Conservation (phyloP, 805 yeast species). For the Lipomyces japonicus region DNA sequence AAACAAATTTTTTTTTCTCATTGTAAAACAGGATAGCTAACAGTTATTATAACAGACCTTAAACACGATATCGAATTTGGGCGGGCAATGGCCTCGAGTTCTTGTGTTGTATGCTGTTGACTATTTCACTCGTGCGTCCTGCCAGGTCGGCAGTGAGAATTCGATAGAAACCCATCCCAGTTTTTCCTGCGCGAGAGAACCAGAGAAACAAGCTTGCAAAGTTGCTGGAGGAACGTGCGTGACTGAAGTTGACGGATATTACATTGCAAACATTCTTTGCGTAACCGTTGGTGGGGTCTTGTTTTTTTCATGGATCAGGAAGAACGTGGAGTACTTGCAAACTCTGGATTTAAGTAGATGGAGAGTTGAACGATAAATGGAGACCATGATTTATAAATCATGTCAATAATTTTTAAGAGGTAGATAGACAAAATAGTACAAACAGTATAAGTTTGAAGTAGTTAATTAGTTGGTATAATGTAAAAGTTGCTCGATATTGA, state of each 20-base stretch:
- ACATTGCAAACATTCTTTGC: conserved; percentile 69
- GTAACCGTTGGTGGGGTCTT: conserved; percentile 60
- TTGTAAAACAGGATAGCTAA: no score
- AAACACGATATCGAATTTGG: conserved; percentile 86
- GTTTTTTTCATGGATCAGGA: conserved; percentile 62
- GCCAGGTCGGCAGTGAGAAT: conserved; percentile 39
- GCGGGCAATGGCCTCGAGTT: conserved; percentile 97
- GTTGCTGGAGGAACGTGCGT: conserved; percentile 53
- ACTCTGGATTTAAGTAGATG: conserved; percentile 40
- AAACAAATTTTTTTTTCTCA: neutral
- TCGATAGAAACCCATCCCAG: conserved; percentile 25
- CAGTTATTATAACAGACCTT: conserved; percentile 45
- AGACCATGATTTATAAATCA: no score
- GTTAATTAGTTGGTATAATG: no score
- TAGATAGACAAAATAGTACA: no score
- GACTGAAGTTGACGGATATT: conserved; percentile 74
- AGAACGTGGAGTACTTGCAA: conserved; percentile 63
- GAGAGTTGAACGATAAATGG: conserved; percentile 25
- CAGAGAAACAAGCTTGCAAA: conserved; percentile 49
- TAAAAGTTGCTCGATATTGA: no score
- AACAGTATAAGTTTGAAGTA: no score
- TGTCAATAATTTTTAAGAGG: no score
- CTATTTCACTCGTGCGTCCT: conserved; percentile 62
- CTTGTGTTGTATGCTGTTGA: conserved; percentile 77
- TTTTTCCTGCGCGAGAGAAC: conserved; percentile 39